Percentiles rank a stretch among this genome's conserved stretches.
phyloP scores from a whole-genome alignment of 2,329 filamentous ascomycete genomes.

The Epichloe brachyelytri region DNA sequence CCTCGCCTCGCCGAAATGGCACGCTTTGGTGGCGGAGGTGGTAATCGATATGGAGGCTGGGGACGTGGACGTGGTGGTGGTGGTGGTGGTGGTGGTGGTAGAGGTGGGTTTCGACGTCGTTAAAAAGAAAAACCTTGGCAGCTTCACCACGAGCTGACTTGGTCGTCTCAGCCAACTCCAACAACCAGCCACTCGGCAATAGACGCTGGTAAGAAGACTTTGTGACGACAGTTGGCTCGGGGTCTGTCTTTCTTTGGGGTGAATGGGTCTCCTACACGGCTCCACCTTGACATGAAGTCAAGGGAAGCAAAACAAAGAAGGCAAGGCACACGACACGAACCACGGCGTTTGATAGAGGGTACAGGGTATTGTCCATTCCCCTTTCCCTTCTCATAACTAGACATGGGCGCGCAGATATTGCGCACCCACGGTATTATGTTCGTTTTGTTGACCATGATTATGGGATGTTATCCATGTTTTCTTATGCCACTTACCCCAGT shows the following conservation, averaged over 20 bases:
- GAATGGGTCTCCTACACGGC: not conserved
- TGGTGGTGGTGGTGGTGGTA: constrained; percentile 18
- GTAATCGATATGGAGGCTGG: constrained; percentile 60
- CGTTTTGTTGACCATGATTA: constrained; percentile 4
- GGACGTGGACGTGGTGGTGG: constrained; percentile 45
- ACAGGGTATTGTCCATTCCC: constrained; percentile 10
- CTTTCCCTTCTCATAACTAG: constrained; percentile 7
- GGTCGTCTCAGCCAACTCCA: constrained; percentile 30
- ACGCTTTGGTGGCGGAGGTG: constrained; percentile 75
- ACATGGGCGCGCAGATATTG: constrained; percentile 7
- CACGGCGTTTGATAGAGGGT: constrained; percentile 20
- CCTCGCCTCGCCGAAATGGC: constrained; percentile 88
- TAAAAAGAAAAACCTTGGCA: constrained; percentile 16
- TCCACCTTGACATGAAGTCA: not conserved
- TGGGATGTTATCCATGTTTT: not conserved
- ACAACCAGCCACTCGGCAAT: constrained; percentile 35
- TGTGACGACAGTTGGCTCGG: not conserved
- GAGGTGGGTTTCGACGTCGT: constrained; percentile 32
- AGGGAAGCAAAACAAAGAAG: not conserved
- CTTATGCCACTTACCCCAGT: not conserved
- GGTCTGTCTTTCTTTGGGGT: not conserved
- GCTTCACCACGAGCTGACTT: constrained; percentile 22
- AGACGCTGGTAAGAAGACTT: constrained; percentile 34
- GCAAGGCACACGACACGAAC: constrained; percentile 10
- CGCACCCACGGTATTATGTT: constrained; percentile 5